Conservation (phyloP, 345 rosid genomes). For the Gossypium longicalyx region DNA sequence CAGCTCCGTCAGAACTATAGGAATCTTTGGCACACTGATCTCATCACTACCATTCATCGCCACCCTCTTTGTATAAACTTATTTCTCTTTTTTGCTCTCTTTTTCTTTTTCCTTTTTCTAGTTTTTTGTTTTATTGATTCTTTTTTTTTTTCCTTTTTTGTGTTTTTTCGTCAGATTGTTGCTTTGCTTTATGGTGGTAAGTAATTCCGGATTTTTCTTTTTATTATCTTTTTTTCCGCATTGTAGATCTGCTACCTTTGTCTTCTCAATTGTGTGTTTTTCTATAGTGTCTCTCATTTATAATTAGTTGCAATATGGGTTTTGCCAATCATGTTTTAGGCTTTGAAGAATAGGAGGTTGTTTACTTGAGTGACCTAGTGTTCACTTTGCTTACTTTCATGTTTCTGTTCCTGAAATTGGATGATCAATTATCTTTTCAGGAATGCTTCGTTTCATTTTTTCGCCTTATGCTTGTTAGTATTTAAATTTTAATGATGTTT, state of each 20-base stretch:
- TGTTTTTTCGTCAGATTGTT: constrained; percentile 59
- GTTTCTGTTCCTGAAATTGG: not conserved
- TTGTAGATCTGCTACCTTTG: constrained; percentile 21
- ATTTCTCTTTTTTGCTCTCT: not conserved
- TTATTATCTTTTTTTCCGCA: not conserved
- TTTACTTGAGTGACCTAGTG: not conserved
- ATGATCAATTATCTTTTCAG: not conserved
- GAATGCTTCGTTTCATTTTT: not conserved
- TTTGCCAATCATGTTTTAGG: not conserved
- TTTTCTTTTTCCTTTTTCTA: too few species aligned
- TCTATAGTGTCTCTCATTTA: not conserved
- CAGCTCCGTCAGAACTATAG: constrained; percentile 78
- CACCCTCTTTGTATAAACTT: constrained; percentile 59
- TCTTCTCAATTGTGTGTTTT: not conserved
- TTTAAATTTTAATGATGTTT: not conserved
- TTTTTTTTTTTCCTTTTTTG: not conserved
- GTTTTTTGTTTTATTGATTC: not conserved
- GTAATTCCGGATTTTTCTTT: constrained; percentile 27
- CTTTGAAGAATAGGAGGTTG: not conserved
- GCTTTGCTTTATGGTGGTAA: constrained; percentile 71
- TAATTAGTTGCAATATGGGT: not conserved
- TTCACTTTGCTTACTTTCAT: not conserved
- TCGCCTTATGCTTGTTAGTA: not conserved
- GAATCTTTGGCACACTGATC: constrained; percentile 92
- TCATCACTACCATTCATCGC: constrained; percentile 50